phyloP scores from a whole-genome alignment of 2,329 filamentous ascomycete species.

The Penicillium sp. region DNA sequence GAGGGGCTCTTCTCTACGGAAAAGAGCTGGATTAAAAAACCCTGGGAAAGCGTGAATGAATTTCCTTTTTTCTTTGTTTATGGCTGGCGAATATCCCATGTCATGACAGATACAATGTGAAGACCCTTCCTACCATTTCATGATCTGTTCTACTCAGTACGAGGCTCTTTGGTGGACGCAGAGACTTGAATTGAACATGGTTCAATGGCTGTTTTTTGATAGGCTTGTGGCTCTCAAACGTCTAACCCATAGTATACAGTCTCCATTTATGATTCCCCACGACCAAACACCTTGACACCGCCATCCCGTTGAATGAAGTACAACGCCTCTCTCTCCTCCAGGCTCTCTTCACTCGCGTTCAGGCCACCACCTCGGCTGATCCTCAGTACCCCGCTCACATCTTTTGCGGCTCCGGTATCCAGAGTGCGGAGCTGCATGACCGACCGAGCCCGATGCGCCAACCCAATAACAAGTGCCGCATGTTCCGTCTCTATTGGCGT shows the following conservation, averaged over 20 bases:
- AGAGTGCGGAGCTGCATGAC: conserved; percentile 65
- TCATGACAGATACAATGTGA: conserved; percentile 32
- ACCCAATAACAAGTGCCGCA: conserved; percentile 59
- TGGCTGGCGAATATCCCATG: conserved; percentile 34
- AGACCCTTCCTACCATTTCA: conserved; percentile 26
- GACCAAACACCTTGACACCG: conserved; percentile 71
- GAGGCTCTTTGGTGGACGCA: not conserved
- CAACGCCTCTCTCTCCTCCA: conserved; percentile 60
- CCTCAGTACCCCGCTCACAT: conserved; percentile 80
- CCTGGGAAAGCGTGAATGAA: conserved; percentile 30
- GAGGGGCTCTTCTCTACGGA: conserved; percentile 19
- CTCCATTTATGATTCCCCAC: conserved; percentile 52
- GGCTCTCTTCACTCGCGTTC: conserved; percentile 23
- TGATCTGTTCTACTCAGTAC: conserved; percentile 7
- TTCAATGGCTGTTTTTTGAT: not conserved
- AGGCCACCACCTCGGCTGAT: conserved; percentile 53
- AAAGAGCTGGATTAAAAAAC: conserved; percentile 24
- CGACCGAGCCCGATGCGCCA: conserved; percentile 66
- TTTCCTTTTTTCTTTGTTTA: conserved; percentile 33
- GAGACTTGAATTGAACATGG: not conserved
- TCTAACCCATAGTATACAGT: conserved; percentile 5
- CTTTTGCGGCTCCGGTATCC: conserved; percentile 79
- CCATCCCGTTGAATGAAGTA: conserved; percentile 76
- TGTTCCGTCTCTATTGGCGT: conserved; percentile 63
- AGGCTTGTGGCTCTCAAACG: not conserved